Evolutionary conservation across 108 stramenopile genomes (phyloP), one percentile per base, ranked within the genome.

Genomic region (Nannochloropsis salina): DNA sequence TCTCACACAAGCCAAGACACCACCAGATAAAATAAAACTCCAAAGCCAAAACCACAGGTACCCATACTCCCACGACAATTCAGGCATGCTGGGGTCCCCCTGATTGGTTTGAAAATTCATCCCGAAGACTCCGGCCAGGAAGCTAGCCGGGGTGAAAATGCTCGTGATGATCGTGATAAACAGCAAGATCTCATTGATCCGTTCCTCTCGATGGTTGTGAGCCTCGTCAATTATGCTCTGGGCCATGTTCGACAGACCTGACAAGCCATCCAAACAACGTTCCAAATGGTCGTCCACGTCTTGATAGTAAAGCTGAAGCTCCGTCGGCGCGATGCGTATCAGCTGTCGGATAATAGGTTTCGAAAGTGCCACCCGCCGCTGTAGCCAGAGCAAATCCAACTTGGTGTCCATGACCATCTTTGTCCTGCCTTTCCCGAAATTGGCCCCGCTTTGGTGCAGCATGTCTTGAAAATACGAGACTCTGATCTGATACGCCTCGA

Each of bases 301-400:
- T 74, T 74, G 61, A 74, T 74, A 74, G 61, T 74, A 74, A 15
- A 74, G n/a, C 61, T 74, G 61, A 74, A 74, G 61, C 61, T 74
- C 61, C 61, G 61, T 15, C n/a, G 61, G 61, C 6, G n/a, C 61
- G 8, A n/a, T 74, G 20, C 61, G 61, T n/a, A 74, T 74, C 61
- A 74, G 6, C 61, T 74, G 61, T 8, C 61, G 61, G 2, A 74
- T 15, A n/a, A 74, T 74, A 2, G 61, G 61, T n/a, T 74, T 74
- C 20, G n/a, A n/a, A 4, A 74, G 6, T 0, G 61, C 61, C n/a
- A 74, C 61, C n/a, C 61, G 61, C n/a, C 61, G 61, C 61, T 74
- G 61, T 74, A 74, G n/a, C 61, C 61, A 74, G 5, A 74, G 61
- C 61, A 74, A 74, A 74, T 74, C 61, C 20, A 74, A n/a, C 61